phyloP scores from a whole-genome alignment of 2,329 filamentous ascomycete genomes.

The Incumbomyces lentus region DNA sequence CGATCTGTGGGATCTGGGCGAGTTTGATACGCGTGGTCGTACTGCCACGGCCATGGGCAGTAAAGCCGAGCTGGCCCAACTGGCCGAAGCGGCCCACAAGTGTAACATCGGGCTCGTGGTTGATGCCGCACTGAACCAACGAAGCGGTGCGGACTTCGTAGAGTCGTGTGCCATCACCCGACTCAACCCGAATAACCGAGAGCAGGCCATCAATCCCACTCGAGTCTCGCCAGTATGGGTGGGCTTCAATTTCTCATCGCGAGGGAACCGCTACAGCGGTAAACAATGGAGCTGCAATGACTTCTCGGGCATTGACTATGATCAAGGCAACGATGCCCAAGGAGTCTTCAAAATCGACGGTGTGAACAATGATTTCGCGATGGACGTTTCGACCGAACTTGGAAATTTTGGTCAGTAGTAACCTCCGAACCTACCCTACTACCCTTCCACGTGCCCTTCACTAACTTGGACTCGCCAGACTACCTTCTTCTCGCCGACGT shows the following conservation, averaged over 20 bases:
- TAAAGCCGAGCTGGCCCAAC: not conserved
- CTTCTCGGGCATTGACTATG: not conserved
- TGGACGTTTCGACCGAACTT: not conserved
- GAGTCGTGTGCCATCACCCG: not conserved
- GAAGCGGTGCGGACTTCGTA: not conserved
- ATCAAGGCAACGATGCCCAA: not conserved
- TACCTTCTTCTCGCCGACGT: slow-evolving; percentile 56
- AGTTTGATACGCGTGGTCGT: not conserved
- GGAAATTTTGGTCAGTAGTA: not conserved
- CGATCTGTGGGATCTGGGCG: not conserved
- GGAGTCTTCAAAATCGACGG: not conserved
- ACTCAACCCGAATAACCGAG: slow-evolving; percentile 38
- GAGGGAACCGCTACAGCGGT: not conserved
- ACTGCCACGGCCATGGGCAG: not conserved
- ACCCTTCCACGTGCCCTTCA: not conserved
- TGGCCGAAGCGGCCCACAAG: not conserved
- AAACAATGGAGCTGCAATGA: not conserved
- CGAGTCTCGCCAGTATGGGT: slow-evolving; percentile 19
- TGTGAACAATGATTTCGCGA: not conserved
- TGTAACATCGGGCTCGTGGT: not conserved
- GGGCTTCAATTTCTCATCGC: not conserved
- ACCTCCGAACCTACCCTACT: not conserved
- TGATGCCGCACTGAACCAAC: not conserved
- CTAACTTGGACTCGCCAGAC: not conserved
- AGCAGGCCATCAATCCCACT: slow-evolving; percentile 41